phyloP scores from a whole-genome alignment of 1,139 yeast genomes.

The Lodderomyces elongisporus region DNA sequence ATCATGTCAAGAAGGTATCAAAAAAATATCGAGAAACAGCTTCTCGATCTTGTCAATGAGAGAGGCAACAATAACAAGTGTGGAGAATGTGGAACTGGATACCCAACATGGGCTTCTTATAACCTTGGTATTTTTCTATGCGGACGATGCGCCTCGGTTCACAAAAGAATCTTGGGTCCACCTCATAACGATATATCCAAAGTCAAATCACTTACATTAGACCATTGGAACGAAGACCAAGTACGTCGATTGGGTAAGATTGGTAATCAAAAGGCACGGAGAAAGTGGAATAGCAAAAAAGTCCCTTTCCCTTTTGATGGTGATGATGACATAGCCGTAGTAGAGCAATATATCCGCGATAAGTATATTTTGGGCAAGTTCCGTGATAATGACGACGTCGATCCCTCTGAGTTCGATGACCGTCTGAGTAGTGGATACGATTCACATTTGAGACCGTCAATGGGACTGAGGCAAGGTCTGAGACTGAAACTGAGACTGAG shows the following conservation, averaged over 20 bases:
- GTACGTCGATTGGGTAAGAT: constrained; percentile 53
- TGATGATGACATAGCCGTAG: constrained; percentile 47
- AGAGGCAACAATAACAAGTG: constrained; percentile 52
- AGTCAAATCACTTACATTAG: constrained; percentile 78
- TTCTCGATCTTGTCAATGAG: constrained; percentile 40
- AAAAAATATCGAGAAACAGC: constrained; percentile 30
- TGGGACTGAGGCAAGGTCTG: too few species aligned
- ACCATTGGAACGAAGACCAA: constrained; percentile 65
- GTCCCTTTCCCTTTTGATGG: constrained; percentile 70
- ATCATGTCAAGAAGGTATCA: constrained; percentile 11
- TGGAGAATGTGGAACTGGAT: constrained; percentile 64
- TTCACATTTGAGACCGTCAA: background rate
- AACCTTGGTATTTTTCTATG: constrained; percentile 63
- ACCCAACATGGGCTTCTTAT: constrained; percentile 56
- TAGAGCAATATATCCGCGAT: constrained; percentile 49
- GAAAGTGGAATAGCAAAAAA: constrained; percentile 57
- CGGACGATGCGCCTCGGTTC: constrained; percentile 76
- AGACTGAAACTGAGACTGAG: constrained; percentile 22
- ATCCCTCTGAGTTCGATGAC: constrained; percentile 12
- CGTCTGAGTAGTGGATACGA: background rate
- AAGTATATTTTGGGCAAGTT: constrained; percentile 47
- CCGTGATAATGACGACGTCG: constrained; percentile 27
- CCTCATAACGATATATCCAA: constrained; percentile 48
- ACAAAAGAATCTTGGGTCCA: constrained; percentile 63
- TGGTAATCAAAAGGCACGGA: constrained; percentile 62